A percentile compares a stretch with the other conserved stretches of the same genome.
Conservation (phyloP, 2,329 filamentous ascomycete species). For the Fusarium coffeatum region DNA sequence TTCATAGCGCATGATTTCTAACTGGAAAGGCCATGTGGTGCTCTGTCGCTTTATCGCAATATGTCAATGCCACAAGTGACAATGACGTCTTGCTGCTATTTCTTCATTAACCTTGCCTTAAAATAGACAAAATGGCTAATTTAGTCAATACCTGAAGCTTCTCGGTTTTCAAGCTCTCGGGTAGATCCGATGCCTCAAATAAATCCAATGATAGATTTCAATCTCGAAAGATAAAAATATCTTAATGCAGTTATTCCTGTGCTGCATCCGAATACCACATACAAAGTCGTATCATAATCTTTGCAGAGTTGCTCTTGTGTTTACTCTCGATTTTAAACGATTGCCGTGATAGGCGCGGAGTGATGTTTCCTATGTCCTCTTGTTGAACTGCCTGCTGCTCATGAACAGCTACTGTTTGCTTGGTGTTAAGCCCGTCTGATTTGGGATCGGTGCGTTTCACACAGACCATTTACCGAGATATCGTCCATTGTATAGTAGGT, state of each 20-base stretch:
- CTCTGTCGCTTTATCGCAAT: not conserved
- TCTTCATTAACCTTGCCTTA: not conserved
- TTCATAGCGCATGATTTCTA: conserved; percentile 4
- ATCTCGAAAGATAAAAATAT: conserved; percentile 3
- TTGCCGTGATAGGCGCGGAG: conserved; percentile 15
- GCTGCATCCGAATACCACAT: conserved; percentile 13
- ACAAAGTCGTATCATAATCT: conserved; percentile 7
- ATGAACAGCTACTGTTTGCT: conserved; percentile 19
- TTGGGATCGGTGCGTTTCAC: conserved; percentile 17
- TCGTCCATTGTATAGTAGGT: not conserved
- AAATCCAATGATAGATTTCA: not conserved
- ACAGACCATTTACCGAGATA: conserved; percentile 13
- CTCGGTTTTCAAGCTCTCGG: not conserved
- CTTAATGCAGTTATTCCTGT: not conserved
- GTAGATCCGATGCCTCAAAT: not conserved
- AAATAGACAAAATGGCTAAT: conserved; percentile 1
- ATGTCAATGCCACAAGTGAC: conserved; percentile 6
- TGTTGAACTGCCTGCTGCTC: conserved; percentile 1
- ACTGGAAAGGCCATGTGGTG: conserved; percentile 1
- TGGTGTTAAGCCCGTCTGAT: conserved; percentile 8
- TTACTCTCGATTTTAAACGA: conserved; percentile 10
- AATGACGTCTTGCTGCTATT: conserved; percentile 3
- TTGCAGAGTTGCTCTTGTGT: conserved; percentile 21
- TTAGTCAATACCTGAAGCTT: not conserved
- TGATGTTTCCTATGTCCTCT: conserved; percentile 11